Evolutionary conservation across 768 basidiomycete genomes (phyloP), one percentile per base, ranked within the genome.

Genomic region (Pleurotus eryngii): DNA sequence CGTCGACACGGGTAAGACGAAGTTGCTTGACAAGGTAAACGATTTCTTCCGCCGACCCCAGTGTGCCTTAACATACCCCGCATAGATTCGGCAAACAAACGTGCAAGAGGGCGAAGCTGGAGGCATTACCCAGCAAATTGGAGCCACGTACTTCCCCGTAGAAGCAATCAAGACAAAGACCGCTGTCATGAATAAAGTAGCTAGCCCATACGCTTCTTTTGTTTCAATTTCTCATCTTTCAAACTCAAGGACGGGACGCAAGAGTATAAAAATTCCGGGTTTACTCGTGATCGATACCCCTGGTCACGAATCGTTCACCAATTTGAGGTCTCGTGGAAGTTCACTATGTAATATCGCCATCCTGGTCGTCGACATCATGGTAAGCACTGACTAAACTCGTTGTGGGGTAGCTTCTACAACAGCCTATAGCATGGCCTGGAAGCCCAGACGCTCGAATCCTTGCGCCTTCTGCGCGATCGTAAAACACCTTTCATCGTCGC

Each of bases 71-170:
- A 35, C 30, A 35, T 9, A 45, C 46, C 39, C 56, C 56, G 22
- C 17, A 38, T 62, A 97, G 94, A 99, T 99, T 69, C 95, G 97
- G 63, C 96, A 98, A 88, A 98, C 96, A 4, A 98, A 98, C 63
- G 97, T 99, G 18, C 95, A 98, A 73, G 97, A 98, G 69, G 97
- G 97, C 55, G 97, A 99, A 82, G 97, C 97, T 2, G 97, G 97
- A 63, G 97, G 97, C 76, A 99, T 99, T 71, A 99, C 97, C 0
- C 97, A 98, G 72, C 97, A 99, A 71, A 99, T 99, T 63, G 97
- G 97, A 79, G 97, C 97, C 18, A 98, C 97, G 0, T 99, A 95
- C 78, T 98, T 99, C 85, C 97, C 97, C 37, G 88, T 90, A 30
- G 90, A 93, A 4, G 95, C 96, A 5, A 97, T 99, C 72, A 85